phyloP scores from a whole-genome alignment of 1,284 basidiomycete species.

The Pulchroboletus neoregius region DNA sequence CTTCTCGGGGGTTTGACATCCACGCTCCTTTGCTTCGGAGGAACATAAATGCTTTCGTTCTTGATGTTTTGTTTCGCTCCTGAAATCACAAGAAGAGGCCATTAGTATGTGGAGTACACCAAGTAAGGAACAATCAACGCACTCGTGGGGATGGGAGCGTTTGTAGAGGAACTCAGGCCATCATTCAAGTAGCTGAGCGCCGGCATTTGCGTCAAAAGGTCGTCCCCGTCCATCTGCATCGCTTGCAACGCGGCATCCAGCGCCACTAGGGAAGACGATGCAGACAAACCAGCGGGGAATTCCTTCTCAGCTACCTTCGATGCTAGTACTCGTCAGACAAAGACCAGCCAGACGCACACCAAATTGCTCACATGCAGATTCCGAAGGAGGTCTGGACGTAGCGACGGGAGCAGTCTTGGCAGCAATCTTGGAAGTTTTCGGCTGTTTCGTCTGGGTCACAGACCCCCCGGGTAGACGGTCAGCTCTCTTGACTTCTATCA shows the following conservation, averaged over 20 bases:
- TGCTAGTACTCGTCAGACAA: constrained; percentile 11
- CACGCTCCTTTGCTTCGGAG: not conserved
- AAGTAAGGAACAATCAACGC: not conserved
- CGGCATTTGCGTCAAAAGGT: not conserved
- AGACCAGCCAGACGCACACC: not conserved
- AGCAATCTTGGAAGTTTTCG: constrained; percentile 6
- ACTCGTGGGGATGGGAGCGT: not conserved
- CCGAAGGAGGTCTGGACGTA: not conserved
- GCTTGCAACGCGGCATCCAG: not conserved
- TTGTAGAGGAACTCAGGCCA: not conserved
- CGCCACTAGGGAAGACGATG: not conserved
- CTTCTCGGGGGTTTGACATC: not conserved
- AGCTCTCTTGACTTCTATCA: constrained; percentile 11
- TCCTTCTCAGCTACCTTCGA: not conserved
- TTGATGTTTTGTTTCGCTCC: not conserved
- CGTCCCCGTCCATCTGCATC: not conserved
- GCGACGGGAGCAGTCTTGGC: not conserved
- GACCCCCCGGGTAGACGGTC: constrained; percentile 1
- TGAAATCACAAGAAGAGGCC: not conserved
- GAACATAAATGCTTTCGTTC: not conserved
- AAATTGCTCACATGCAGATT: constrained; percentile 12
- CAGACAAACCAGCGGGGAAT: not conserved
- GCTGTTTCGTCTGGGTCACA: constrained; percentile 1
- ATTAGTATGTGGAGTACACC: not conserved
- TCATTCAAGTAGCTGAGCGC: not conserved